Percentiles rank a stretch among this genome's conserved stretches.
phyloP scores from a whole-genome alignment of 768 basidiomycete genomes.

The Cyclocybe aegerita region DNA sequence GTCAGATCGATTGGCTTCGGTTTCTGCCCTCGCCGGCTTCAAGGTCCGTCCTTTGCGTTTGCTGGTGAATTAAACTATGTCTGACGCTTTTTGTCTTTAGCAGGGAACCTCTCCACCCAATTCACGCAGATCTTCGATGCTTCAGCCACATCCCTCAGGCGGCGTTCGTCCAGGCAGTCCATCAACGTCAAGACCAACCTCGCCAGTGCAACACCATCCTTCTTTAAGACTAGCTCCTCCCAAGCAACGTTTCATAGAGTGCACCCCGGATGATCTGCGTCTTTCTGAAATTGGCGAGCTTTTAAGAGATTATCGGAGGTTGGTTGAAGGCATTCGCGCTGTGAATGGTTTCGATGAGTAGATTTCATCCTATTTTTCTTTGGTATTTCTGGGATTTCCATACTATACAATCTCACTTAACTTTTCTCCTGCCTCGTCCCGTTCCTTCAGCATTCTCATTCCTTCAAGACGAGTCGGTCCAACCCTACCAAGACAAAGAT shows the following conservation, averaged over 20 bases:
- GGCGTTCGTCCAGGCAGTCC: slow-evolving; percentile 9
- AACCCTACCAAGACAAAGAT: too few species aligned
- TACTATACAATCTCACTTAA: not conserved
- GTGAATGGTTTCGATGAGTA: slow-evolving; percentile 57
- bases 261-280: slow-evolving; percentile 72
- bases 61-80: too few species aligned
- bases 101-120: slow-evolving; percentile 27
- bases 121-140: slow-evolving; percentile 41
- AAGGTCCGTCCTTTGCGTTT: slow-evolving; percentile 7
- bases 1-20: slow-evolving; percentile 77
- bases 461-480: not conserved
- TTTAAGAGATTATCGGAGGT: slow-evolving; percentile 74
- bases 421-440: not conserved
- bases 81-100: too few species aligned
- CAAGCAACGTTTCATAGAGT: slow-evolving; percentile 68
- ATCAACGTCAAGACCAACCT: slow-evolving; percentile 23
- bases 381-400: not conserved
- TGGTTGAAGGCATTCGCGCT: slow-evolving; percentile 67
- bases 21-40: slow-evolving; percentile 57
- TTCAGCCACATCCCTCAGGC: slow-evolving; percentile 19
- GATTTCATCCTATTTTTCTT: not conserved
- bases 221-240: slow-evolving; percentile 56
- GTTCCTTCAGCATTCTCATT: not conserved
- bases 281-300: slow-evolving; percentile 81
- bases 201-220: slow-evolving; percentile 33